These are phyloP conservation scores for Mycena kentingensis DNA, from an alignment of 768 basidiomycete genomes.

Conservation along the genomic window DNA sequence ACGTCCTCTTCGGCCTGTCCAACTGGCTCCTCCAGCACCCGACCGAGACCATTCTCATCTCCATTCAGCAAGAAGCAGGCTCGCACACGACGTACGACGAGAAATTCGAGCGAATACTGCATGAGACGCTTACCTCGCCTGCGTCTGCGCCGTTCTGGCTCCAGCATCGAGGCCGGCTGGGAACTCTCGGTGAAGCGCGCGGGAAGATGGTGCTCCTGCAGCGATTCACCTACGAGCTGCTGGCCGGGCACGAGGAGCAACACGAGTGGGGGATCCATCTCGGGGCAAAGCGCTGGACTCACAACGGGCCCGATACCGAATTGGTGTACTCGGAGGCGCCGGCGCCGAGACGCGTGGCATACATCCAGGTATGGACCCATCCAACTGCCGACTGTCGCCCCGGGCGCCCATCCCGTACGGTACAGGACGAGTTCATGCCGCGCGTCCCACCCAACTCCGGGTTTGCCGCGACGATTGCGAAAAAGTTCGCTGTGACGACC, in stretches of 20 bases:
- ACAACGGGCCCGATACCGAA: slow-evolving; percentile 17
- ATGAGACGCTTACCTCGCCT: slow-evolving; percentile 7
- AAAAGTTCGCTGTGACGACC: slow-evolving; percentile 12
- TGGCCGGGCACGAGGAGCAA: background rate
- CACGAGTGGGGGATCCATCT: slow-evolving; percentile 19
- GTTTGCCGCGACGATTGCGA: slow-evolving; percentile 14
- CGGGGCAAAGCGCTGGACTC: slow-evolving; percentile 15
- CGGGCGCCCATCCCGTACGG: background rate
- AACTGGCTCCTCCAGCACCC: slow-evolving; percentile 20
- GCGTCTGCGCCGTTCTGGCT: slow-evolving; percentile 16
- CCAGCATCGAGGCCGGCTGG: slow-evolving; percentile 6
- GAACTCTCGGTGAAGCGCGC: slow-evolving; percentile 16
- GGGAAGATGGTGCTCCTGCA: slow-evolving; percentile 20
- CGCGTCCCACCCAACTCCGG: slow-evolving; percentile 15
- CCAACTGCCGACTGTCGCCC: no score
- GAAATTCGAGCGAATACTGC: slow-evolving; percentile 16
- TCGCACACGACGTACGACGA: slow-evolving; percentile 16
- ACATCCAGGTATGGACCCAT: slow-evolving; percentile 8
- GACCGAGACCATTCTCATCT: slow-evolving; percentile 19
- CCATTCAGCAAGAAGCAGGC: slow-evolving; percentile 22
- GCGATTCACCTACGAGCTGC: slow-evolving; percentile 20
- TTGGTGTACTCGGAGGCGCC: slow-evolving; percentile 11
- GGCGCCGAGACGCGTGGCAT: slow-evolving; percentile 16
- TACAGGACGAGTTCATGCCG: slow-evolving; percentile 18
- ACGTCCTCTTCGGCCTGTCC: slow-evolving; percentile 22